Conservation (phyloP, 2,329 filamentous ascomycete genomes). For the Bipolaris sorokiniana region DNA sequence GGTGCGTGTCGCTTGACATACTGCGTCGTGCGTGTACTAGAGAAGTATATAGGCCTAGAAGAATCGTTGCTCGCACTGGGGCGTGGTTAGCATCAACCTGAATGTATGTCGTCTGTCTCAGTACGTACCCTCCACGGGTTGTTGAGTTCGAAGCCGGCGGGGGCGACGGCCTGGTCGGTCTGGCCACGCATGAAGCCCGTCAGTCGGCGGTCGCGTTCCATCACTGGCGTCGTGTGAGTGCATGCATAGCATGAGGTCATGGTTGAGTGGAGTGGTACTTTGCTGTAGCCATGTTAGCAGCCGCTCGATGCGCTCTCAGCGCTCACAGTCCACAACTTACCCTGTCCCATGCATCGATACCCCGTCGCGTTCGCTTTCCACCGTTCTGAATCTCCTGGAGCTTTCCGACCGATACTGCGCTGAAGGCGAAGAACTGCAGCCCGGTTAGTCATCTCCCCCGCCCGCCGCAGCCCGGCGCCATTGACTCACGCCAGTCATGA, state of each 20-base stretch:
- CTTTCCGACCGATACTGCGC: constrained; percentile 63
- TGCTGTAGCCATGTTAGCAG: constrained; percentile 57
- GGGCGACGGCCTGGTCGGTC: constrained; percentile 64
- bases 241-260: constrained; percentile 39
- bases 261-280: constrained; percentile 54
- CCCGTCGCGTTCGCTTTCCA: constrained; percentile 65
- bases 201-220: constrained; percentile 68
- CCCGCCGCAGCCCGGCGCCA: constrained; percentile 11
- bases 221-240: constrained; percentile 59
- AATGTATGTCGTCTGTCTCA: background rate
- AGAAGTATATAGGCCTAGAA: constrained; percentile 28
- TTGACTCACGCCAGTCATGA: constrained; percentile 64
- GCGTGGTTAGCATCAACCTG: constrained; percentile 32
- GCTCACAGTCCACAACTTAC: constrained; percentile 54
- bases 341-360: constrained; percentile 68
- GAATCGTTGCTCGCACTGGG: constrained; percentile 49
- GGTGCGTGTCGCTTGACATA: constrained; percentile 2
- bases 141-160: constrained; percentile 69
- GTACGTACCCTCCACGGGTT: constrained; percentile 69
- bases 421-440: constrained; percentile 65
- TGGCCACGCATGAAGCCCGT: constrained; percentile 68
- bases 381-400: constrained; percentile 67
- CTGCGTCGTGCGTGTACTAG: background rate
- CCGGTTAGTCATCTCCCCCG: constrained; percentile 26
- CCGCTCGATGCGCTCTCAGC: constrained; percentile 15